Base-by-base conservation (phyloP, 345 rosid species). In the Dipteronia dyeriana region DNA sequence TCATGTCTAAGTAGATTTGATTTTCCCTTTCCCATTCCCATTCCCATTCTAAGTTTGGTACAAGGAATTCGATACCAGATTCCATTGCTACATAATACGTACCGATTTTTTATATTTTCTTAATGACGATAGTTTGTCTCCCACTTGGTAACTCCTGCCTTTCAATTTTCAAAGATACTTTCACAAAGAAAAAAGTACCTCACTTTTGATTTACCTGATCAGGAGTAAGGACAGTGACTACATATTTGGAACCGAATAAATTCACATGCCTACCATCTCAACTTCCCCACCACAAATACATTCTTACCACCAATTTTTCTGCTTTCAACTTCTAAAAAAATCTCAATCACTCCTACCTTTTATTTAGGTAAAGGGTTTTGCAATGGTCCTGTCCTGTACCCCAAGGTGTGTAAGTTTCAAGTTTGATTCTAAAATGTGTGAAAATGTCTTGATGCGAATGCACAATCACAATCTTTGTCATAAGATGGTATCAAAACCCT, bases 131-230 rank as follows among this genome's bases (percentile, higher is more conserved):
- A 26, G 71, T 39, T 64, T 26, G 71, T 62, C 54, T 68, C 77
- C 76, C 51, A 62, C 78, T 78, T 71, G 66, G 70, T 63, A 78
- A 62, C 84, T 75, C 49, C 43, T 60, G n/a, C 62, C 25, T 31
- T 17, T 53, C 71, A 62, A 23, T 11, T 31, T 17, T 53, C 71
- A 62, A 23, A 53, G 56, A 41, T n/a, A 47, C 60, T n/a, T 53
- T 73, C 25, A 26, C 43, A 68, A 74, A 76, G 67, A 26, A 57
- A 65, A 65, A 63, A 26, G 9, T n/a, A 45, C 13, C 57, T 61
- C 17, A 53, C 70, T 66, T 83, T 78, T 71, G 74, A 80, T 75
- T 75, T 9, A 22, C 20, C 54, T 12, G 31, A 70, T 26, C 57
- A 68, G 39, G 76, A 56, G 67, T 26, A 49, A 68, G 39, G 76